Percentiles rank a stretch among this genome's conserved stretches.
phyloP scores from a whole-genome alignment of 805 yeast genomes.

The Candida patagonica region DNA sequence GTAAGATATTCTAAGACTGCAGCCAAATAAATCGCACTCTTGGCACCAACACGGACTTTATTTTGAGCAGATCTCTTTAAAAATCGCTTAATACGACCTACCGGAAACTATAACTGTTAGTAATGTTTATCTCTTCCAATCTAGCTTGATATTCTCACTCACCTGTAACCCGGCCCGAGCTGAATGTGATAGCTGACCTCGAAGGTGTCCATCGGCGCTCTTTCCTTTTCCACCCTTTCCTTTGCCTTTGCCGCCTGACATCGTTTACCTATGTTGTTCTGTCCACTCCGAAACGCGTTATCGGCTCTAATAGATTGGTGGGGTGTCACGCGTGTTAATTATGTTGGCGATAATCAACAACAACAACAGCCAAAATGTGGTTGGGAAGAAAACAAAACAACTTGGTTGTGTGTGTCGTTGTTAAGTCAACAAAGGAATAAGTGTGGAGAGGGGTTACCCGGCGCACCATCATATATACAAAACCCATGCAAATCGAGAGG shows the following conservation, averaged over 20 bases:
- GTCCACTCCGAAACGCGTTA: not conserved
- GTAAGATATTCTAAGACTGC: constrained; percentile 94
- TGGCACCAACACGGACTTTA: constrained; percentile 70
- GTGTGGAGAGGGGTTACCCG: not conserved
- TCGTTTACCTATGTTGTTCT: constrained; percentile 20
- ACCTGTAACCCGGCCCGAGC: constrained; percentile 76
- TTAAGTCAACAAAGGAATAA: not conserved
- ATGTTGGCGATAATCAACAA: not conserved
- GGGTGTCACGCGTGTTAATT: not conserved
- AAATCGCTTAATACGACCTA: constrained; percentile 97
- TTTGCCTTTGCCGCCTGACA: constrained; percentile 91
- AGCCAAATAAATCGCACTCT: constrained; percentile 89
- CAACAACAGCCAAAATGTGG: constrained; percentile 1
- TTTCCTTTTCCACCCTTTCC: constrained; percentile 96
- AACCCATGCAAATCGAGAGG: too few species aligned
- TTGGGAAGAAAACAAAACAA: constrained; percentile 2
- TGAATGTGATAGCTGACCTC: constrained; percentile 70
- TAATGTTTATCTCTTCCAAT: not conserved
- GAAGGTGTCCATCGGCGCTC: constrained; percentile 37
- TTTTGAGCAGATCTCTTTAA: constrained; percentile 85
- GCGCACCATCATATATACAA: too few species aligned
- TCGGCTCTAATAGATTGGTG: constrained; percentile 1
- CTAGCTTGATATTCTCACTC: too few species aligned
- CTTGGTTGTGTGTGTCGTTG: not conserved
- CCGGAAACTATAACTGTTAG: constrained; percentile 63